Evolutionary conservation across 1,284 basidiomycete species (phyloP).

Genomic region (Amylostereum chailletii): DNA sequence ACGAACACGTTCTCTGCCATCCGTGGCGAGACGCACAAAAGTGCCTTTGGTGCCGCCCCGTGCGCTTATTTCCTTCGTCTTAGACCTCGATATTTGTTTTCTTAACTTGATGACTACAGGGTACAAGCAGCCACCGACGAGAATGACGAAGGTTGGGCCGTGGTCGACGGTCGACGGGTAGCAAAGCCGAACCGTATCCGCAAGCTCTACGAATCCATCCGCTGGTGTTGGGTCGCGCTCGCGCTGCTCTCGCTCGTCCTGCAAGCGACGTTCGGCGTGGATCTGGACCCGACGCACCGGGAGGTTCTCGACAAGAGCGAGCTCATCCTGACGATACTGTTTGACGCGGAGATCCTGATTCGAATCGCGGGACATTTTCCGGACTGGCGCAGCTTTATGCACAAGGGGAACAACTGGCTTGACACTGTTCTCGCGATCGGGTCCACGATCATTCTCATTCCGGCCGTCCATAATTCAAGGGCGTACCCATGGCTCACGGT

Average conservation of each 20-base stretch:
- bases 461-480: constrained; percentile 54
- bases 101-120: constrained; percentile 20
- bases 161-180: constrained; percentile 34
- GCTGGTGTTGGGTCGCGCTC: constrained; percentile 73
- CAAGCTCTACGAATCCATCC: constrained; percentile 50
- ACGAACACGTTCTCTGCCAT: constrained; percentile 93
- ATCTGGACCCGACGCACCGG: constrained; percentile 38
- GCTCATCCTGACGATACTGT: constrained; percentile 74
- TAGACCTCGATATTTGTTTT: constrained; percentile 3
- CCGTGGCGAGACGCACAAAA: constrained; percentile 80
- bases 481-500: constrained; percentile 90
- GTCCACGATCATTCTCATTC: constrained; percentile 82
- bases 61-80: constrained; percentile 21
- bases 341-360: constrained; percentile 84
- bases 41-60: constrained; percentile 85
- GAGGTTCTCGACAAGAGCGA: constrained; percentile 60
- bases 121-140: constrained; percentile 40
- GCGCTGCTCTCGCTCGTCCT: constrained; percentile 66
- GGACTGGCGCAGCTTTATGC: constrained; percentile 78
- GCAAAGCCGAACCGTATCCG: constrained; percentile 39
- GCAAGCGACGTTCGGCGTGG: constrained; percentile 69
- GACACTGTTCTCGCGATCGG: constrained; percentile 80
- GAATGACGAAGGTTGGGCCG: constrained; percentile 49
- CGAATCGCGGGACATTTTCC: constrained; percentile 71
- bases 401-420: constrained; percentile 62